These are phyloP conservation scores for Suillus spraguei DNA, from an alignment of 768 basidiomycete species.

Conservation along the genomic window DNA sequence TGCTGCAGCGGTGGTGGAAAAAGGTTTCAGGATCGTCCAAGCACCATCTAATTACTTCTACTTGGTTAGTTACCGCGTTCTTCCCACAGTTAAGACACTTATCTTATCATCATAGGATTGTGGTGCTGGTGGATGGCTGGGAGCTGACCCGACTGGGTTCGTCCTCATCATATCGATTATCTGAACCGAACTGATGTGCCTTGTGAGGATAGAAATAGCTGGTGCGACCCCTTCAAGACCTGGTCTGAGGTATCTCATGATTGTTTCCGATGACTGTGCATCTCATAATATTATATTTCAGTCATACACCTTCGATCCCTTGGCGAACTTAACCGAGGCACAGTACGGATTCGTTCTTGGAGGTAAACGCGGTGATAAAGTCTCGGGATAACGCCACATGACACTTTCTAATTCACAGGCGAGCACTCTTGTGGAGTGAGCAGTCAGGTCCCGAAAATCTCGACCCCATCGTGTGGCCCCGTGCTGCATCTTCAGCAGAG, in stretches of 20 bases:
- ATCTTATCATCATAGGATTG: slow-evolving; percentile 36
- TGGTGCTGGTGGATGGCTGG: slow-evolving; percentile 52
- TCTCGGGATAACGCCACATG: slow-evolving; percentile 11
- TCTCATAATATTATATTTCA: slow-evolving; percentile 27
- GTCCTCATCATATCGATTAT: slow-evolving; percentile 4
- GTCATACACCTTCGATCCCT: slow-evolving; percentile 55
- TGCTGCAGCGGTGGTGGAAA: slow-evolving; percentile 38
- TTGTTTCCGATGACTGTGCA: slow-evolving; percentile 14
- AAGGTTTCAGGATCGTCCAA: slow-evolving; percentile 48
- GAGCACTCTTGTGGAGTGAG: slow-evolving; percentile 49
- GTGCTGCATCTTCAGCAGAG: slow-evolving; percentile 49
- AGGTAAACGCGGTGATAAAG: slow-evolving; percentile 21
- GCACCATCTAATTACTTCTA: slow-evolving; percentile 57
- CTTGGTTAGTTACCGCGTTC: slow-evolving; percentile 31
- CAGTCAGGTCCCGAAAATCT: slow-evolving; percentile 46
- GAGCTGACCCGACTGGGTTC: slow-evolving; percentile 34
- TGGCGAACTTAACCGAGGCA: slow-evolving; percentile 39
- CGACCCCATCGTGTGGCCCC: slow-evolving; percentile 50
- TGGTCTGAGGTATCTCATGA: slow-evolving; percentile 43
- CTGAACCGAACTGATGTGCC: slow-evolving; percentile 2
- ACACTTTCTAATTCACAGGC: slow-evolving; percentile 19
- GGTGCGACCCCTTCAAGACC: slow-evolving; percentile 55
- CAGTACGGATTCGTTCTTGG: slow-evolving; percentile 42
- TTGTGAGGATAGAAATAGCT: slow-evolving; percentile 36
- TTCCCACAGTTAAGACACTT: slow-evolving; percentile 3